Conservation (phyloP, 257 asterid species). For the Parsonsia alboflavescens region DNA sequence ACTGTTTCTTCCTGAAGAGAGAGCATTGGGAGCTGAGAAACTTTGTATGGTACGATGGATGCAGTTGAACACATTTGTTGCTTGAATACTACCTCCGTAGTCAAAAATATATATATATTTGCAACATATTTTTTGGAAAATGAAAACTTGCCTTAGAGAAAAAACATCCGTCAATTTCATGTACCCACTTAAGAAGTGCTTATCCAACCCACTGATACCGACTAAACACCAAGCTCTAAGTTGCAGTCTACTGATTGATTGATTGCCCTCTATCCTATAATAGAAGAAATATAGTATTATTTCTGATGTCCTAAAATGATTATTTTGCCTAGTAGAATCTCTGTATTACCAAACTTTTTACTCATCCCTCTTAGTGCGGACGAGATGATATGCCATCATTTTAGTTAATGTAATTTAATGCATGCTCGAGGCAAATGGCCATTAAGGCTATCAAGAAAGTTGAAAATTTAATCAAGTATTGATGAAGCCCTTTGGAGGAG, state of each 20-base stretch:
- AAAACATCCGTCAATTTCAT: neutral
- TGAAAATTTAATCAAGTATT: neutral
- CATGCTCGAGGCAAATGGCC: neutral
- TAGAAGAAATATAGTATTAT: neutral
- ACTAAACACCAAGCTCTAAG: neutral
- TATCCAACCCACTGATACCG: constrained; percentile 8
- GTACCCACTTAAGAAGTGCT: neutral
- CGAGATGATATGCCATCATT: no score
- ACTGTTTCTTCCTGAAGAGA: neutral
- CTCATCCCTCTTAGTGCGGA: neutral
- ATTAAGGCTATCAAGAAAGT: neutral
- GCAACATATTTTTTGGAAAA: neutral
- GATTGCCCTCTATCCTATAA: neutral
- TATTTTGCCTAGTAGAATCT: neutral
- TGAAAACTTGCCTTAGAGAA: constrained; percentile 1
- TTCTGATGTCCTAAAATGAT: neutral
- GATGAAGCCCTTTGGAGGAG: neutral
- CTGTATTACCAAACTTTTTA: neutral
- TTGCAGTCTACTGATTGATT: neutral
- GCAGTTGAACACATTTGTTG: neutral
- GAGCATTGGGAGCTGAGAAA: neutral
- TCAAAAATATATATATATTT: no score
- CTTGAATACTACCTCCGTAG: neutral
- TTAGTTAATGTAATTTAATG: neutral
- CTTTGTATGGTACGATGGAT: neutral